phyloP scores from a whole-genome alignment of 805 yeast genomes.

The Huiozyma naganishii region DNA sequence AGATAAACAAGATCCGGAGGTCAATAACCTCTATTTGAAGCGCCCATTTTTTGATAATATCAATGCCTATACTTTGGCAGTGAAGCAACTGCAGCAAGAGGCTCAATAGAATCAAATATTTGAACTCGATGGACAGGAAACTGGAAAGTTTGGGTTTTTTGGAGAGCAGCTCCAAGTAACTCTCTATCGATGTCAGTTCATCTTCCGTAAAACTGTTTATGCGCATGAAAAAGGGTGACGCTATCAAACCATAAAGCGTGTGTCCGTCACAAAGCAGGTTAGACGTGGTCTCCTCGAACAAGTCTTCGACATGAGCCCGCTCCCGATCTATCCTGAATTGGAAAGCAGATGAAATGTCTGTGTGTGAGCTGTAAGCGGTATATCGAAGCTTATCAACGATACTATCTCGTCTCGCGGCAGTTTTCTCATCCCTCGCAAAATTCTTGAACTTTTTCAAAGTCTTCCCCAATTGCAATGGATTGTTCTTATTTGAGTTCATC shows the following conservation, averaged over 20 bases:
- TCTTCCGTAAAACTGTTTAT: constrained; percentile 14
- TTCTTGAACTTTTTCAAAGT: not conserved
- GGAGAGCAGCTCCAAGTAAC: constrained; percentile 5
- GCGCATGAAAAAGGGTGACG: constrained; percentile 14
- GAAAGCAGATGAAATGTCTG: constrained; percentile 7
- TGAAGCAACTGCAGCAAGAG: constrained; percentile 19
- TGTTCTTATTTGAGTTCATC: not conserved
- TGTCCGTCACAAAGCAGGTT: constrained; percentile 11
- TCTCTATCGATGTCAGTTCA: constrained; percentile 13
- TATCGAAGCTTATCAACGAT: constrained; percentile 18
- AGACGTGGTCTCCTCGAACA: constrained; percentile 12
- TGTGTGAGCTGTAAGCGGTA: constrained; percentile 11
- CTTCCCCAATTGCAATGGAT: not conserved
- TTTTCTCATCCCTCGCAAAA: constrained; percentile 3
- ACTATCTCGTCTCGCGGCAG: constrained; percentile 1
- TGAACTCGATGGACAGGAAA: constrained; percentile 11
- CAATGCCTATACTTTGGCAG: constrained; percentile 12
- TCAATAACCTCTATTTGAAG: constrained; percentile 11
- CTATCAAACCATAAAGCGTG: constrained; percentile 12
- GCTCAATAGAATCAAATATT: constrained; percentile 13
- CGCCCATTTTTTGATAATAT: constrained; percentile 15
- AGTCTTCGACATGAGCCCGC: constrained; percentile 10
- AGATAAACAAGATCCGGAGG: constrained; percentile 18
- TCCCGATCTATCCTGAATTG: constrained; percentile 20
- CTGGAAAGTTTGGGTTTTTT: constrained; percentile 5